Percentiles rank a stretch among this genome's conserved stretches.
Evolutionary conservation across 495 filamentous ascomycete genomes (phyloP).

Genomic region (Trichoderma virens): DNA sequence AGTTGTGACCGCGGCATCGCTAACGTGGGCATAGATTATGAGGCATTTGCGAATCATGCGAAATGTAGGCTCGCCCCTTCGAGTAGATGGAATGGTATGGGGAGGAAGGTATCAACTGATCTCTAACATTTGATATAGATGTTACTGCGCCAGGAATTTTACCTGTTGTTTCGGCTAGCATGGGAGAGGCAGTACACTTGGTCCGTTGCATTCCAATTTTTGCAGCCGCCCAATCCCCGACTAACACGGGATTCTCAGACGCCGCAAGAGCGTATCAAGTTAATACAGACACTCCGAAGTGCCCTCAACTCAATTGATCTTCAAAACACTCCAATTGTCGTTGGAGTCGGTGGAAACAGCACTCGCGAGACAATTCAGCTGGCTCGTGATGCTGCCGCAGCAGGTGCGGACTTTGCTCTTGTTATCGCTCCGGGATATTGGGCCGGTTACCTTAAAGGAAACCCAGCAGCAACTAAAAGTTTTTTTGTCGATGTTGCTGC

Average conservation of each 20-base stretch:
- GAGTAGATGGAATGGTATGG: background rate
- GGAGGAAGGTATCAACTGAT: background rate
- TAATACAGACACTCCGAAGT: background rate
- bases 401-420: slow-evolving; percentile 67
- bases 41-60: background rate
- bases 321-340: slow-evolving; percentile 50
- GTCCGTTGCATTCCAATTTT: background rate
- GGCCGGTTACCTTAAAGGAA: slow-evolving; percentile 21
- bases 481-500: slow-evolving; percentile 14
- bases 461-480: background rate
- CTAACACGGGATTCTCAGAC: background rate
- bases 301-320: background rate
- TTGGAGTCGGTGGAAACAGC: slow-evolving; percentile 64
- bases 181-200: background rate
- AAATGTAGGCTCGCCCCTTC: background rate
- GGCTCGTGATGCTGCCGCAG: slow-evolving; percentile 54
- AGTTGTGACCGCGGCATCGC: background rate
- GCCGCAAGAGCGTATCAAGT: background rate
- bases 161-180: background rate
- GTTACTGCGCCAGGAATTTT: background rate
- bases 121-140: background rate
- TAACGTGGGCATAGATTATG: background rate
- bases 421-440: slow-evolving; percentile 72
- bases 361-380: slow-evolving; percentile 65
- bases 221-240: background rate